Base-by-base conservation (phyloP, 306 rosid species). In the Hylodesmum podocarpum region DNA sequence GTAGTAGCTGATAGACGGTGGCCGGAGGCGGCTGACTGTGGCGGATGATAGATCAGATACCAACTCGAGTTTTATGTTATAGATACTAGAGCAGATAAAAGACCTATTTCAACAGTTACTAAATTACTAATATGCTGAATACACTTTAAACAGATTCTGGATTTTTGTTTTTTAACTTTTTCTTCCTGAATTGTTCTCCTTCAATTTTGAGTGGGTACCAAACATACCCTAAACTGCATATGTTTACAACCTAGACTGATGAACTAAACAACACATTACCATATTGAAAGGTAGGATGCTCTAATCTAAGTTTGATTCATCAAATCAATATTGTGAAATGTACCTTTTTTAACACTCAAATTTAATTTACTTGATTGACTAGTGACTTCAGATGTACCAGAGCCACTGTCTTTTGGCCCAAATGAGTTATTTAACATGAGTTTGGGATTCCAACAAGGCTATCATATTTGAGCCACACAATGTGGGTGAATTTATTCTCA, bases 201-300 rank as follows among this genome's bases (percentile, higher is more conserved):
- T 31, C 40, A 76, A 22, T 76, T 59, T 67, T 36, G 15, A 66
- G 72, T 37, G 28, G 70, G 63, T 81, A 40, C 22, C 14, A 27
- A 36, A 31, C n/a, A 61, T 34, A 44, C 65, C 33, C 21, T 41
- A 39, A 62, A 67, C 37, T 51, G 61, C 61, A 28, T 62, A 49
- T 71, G 64, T 62, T 79, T 49, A 28, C 58, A 36, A 50, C 15
- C 46, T 36, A 27, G 29, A 16, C 28, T 9, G 4, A 22, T 54
- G 75, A 43, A 13, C 40, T 55, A 41, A 73, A 66, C 36, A n/a
- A 37, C 19, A 16, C 29, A 36, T 33, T 25, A 36, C n/a, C 54
- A 34, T 58, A 49, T 47, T 16, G 76, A 81, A 81, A 67, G 65
- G 68, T 74, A 73, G 31, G 39, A 58, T 54, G 36, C 66, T 55